These are phyloP conservation scores for Entonaema liquescens DNA, from an alignment of 495 filamentous ascomycete species.

Conservation along the genomic window DNA sequence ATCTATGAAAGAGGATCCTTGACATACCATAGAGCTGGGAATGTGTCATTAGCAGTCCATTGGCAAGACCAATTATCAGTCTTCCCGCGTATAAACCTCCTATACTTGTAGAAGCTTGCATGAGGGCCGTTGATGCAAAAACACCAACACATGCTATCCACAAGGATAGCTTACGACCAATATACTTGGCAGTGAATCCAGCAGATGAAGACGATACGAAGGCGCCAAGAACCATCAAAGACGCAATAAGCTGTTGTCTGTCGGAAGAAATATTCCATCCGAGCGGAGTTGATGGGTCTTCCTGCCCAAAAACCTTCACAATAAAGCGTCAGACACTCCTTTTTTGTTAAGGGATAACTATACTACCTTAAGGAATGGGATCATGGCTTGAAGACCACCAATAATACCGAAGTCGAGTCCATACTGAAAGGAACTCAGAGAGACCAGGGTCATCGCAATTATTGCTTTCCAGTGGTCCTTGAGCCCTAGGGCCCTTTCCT, in stretches of 20 bases:
- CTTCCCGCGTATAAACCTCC: constrained; percentile 65
- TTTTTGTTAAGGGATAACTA: not conserved
- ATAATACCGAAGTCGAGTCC: constrained; percentile 70
- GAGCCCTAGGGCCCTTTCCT: constrained; percentile 37
- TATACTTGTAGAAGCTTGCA: constrained; percentile 64
- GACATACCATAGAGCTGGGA: constrained; percentile 61
- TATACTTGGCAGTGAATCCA: constrained; percentile 58
- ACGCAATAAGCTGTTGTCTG: constrained; percentile 65
- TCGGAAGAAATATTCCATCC: constrained; percentile 65
- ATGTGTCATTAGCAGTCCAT: constrained; percentile 68
- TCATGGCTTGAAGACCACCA: constrained; percentile 69
- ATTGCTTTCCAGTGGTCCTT: constrained; percentile 54
- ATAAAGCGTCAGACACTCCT: not conserved
- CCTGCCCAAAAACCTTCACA: constrained; percentile 51
- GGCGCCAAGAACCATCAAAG: constrained; percentile 68
- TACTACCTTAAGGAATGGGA: constrained; percentile 63
- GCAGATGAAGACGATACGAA: constrained; percentile 64
- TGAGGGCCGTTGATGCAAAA: constrained; percentile 61
- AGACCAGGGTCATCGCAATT: constrained; percentile 57
- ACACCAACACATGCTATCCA: constrained; percentile 61
- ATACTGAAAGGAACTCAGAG: constrained; percentile 68
- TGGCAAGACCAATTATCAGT: constrained; percentile 64
- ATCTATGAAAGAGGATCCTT: not conserved
- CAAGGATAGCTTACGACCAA: constrained; percentile 59
- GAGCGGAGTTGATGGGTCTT: constrained; percentile 52